Evolutionary conservation across 1,139 yeast genomes (phyloP).

Genomic region (Hyphopichia wangnamkhiaoensis): DNA sequence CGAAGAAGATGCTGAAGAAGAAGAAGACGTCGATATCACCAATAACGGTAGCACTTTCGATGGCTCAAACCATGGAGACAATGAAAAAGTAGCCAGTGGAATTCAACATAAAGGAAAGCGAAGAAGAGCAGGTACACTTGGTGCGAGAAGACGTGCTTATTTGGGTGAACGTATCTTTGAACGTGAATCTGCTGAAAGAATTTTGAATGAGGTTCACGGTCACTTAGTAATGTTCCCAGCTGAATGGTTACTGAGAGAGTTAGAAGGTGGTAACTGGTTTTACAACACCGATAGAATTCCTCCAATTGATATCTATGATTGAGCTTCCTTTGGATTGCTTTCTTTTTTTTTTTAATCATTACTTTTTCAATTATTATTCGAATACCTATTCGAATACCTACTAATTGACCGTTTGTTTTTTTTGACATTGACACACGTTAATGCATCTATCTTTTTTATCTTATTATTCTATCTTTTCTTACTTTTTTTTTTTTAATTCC

Average conservation of each 20-base stretch:
- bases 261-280: slow-evolving; percentile 92
- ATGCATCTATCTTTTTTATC: too few relatives aligned
- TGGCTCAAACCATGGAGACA: slow-evolving; percentile 1
- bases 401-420: too few relatives aligned
- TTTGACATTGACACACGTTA: too few relatives aligned
- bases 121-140: slow-evolving; percentile 36
- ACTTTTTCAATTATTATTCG: too few relatives aligned
- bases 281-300: slow-evolving; percentile 92
- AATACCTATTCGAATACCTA: too few relatives aligned
- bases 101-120: slow-evolving; percentile 13
- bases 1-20: slow-evolving; percentile 9
- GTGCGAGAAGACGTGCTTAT: slow-evolving; percentile 43
- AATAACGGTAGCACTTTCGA: slow-evolving; percentile 2
- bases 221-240: slow-evolving; percentile 87
- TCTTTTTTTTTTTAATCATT: too few relatives aligned
- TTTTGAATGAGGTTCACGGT: slow-evolving; percentile 79
- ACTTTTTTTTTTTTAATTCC: too few relatives aligned
- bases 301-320: slow-evolving; percentile 93
- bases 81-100: slow-evolving; percentile 1
- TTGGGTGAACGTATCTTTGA: slow-evolving; percentile 64
- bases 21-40: slow-evolving; percentile 4
- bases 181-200: slow-evolving; percentile 71
- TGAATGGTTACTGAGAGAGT: slow-evolving; percentile 85
- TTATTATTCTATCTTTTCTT: too few relatives aligned
- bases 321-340: too few relatives aligned